A percentile compares a stretch with the other conserved stretches of the same genome.
These are phyloP conservation scores for Xylaria sp. DNA, from an alignment of 2,329 filamentous ascomycete species.

Conservation along the genomic window DNA sequence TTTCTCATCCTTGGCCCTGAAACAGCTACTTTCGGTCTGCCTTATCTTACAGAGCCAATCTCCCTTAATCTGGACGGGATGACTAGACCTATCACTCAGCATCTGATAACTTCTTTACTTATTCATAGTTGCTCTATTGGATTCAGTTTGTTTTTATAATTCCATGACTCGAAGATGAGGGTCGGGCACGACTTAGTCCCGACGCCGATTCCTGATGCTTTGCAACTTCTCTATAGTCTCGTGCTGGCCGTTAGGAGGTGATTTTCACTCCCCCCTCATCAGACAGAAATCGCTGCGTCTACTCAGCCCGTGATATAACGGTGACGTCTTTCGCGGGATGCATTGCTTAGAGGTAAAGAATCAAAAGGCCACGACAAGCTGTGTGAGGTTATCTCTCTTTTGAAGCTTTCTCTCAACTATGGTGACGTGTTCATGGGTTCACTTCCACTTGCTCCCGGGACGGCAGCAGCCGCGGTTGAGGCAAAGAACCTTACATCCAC, in stretches of 20 bases:
- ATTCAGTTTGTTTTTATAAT: conserved; percentile 13
- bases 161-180: conserved; percentile 8
- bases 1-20: no score
- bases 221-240: conserved; percentile 30
- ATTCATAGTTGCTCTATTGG: conserved; percentile 23
- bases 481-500: conserved; percentile 98
- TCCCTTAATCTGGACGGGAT: no score
- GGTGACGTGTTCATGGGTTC: conserved; percentile 71
- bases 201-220: conserved; percentile 11
- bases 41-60: no score
- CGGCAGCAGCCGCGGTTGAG: conserved; percentile 77
- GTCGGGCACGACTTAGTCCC: background rate
- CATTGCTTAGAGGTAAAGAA: conserved; percentile 32
- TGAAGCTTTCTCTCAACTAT: conserved; percentile 55
- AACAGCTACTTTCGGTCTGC: no score
- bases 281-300: conserved; percentile 28
- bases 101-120: background rate
- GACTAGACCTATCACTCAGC: no score
- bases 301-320: conserved; percentile 31
- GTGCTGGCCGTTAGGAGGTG: conserved; percentile 23
- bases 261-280: conserved; percentile 24
- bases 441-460: conserved; percentile 55
- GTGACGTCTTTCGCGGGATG: conserved; percentile 32
- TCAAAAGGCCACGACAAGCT: conserved; percentile 30
- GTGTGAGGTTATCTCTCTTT: conserved; percentile 34